Base-by-base conservation (phyloP, 495 filamentous ascomycete species). In the Podospora pseudocomata region DNA sequence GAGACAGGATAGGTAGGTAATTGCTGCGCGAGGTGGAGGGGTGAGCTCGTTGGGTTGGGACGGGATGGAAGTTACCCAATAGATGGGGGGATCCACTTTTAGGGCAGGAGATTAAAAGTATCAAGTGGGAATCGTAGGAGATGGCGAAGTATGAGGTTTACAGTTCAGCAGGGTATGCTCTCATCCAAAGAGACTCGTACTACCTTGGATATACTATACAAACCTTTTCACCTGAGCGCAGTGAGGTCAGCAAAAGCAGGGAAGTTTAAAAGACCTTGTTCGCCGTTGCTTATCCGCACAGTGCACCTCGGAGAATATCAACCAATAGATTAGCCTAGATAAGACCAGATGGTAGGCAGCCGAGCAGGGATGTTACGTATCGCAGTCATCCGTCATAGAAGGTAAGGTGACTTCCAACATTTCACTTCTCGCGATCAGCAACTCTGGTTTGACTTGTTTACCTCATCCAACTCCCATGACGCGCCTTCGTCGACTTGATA, bases 241-340 rank as follows among this genome's bases (percentile, higher is more conserved):
- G 23, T 23, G 23, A 32, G 7, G 30, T 32, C 30, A 32, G 30
- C 30, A 32, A 3, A 32, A 6, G 30, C 30, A 49, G 9, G 39
- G 39, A 49, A 49, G 6, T 49, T 3, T 0, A 49, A 49, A 49
- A 3, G 13, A 11, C 9, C 39, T 49, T 49, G 39, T 13, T 49
- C 39, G 15, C 0, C 15, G 39, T 16, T 49, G 39, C 2, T 16
- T 49, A 49, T 39, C 5, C 34, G 9, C 2, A 49, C 39, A 13
- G 39, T 6, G 39, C 39, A 13, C 39, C 9, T 13, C 55, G 39
- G 39, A 28, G 57, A 58, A 65, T 55, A 57, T 59, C 7, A 28
- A 11, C 65, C 69, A 71, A 71, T 67, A 23, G 59, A 70, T 65
- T 65, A 34, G 62, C 19, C 39, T 20, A 27, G 20, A 66, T 39